Conservation (phyloP, 352 stramenopile species). For the Phytophthora chlamydospora region DNA sequence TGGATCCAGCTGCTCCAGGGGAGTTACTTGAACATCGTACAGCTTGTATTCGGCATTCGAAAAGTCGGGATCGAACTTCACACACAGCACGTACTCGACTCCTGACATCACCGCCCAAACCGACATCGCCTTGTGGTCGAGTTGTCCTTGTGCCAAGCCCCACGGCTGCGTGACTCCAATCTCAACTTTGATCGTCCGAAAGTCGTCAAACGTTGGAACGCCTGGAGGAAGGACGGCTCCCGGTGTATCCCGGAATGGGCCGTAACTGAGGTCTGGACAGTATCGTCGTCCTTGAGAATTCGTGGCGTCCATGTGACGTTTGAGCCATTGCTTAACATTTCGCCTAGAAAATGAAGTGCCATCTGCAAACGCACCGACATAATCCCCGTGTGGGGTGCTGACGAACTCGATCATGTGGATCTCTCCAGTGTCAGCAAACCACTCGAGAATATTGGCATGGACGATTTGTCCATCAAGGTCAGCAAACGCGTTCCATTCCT, state of each 20-base stretch:
- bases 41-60: constrained; percentile 47
- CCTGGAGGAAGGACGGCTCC: constrained; percentile 40
- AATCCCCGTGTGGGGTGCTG: constrained; percentile 23
- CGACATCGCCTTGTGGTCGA: constrained; percentile 45
- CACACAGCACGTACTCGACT: constrained; percentile 50
- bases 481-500: constrained; percentile 48
- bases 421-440: constrained; percentile 39
- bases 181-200: constrained; percentile 46
- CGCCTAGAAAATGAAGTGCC: constrained; percentile 7
- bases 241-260: constrained; percentile 34
- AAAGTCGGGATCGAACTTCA: constrained; percentile 45
- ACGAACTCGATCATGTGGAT: constrained; percentile 54
- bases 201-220: constrained; percentile 43
- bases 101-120: constrained; percentile 43
- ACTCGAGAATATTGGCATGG: constrained; percentile 39
- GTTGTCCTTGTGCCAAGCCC: constrained; percentile 42
- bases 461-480: constrained; percentile 35
- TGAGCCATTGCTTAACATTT: constrained; percentile 24
- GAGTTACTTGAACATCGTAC: constrained; percentile 43
- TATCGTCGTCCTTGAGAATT: constrained; percentile 40
- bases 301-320: constrained; percentile 13
- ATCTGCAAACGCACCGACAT: no score
- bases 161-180: constrained; percentile 44
- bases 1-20: constrained; percentile 36
- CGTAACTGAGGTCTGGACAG: constrained; percentile 40